Base-by-base conservation (phyloP, 352 stramenopile species). In the Phytopythium cucurbitacearum region DNA sequence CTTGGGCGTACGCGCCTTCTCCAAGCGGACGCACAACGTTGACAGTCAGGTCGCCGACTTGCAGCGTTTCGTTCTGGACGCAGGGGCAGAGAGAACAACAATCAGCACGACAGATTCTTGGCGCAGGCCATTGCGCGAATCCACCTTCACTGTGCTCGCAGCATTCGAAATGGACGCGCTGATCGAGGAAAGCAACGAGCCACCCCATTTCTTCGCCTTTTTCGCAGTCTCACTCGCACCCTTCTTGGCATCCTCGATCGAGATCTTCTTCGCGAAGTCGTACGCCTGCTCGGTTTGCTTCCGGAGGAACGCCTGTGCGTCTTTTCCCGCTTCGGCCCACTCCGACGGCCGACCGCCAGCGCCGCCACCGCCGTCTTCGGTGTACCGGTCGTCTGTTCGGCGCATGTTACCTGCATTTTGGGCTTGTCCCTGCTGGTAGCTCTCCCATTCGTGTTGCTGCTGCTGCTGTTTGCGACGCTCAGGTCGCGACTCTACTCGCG, bases 211-310 rank as follows among this genome's bases (percentile, higher is more conserved):
- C 51, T 92, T 92, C 2, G 84, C 84, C 40, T 94, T 94, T 63
- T 92, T 89, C n/a, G 84, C 84, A 4, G 83, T 92, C 58, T 92
- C 84, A 0, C 76, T 71, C 3, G 81, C 84, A 5, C 78, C 77
- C 43, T 91, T 91, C 57, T 91, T 92, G 3, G 80, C 82, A 59
- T 94, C 84, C 56, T 94, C 84, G 44, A 91, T 86, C 5, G 71
- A 85, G n/a, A 94, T 86, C 52, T 91, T 92, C 61, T 94, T 94
- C 5, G 84, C 84, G 65, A 94, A 92, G 49, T 91, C 84, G 58
- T 91, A 90, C 16, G 81, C 84, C 57, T 90, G 80, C 50, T 91
- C 84, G 21, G 75, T 94, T 51, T 92, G 84, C 53, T 94, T 94
- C 32, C 80, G 76, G 36, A 94, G 56, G 56, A 82, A 92, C 15